These are phyloP conservation scores for Leccinum sublutescens DNA, from an alignment of 768 basidiomycete genomes.

Conservation along the genomic window DNA sequence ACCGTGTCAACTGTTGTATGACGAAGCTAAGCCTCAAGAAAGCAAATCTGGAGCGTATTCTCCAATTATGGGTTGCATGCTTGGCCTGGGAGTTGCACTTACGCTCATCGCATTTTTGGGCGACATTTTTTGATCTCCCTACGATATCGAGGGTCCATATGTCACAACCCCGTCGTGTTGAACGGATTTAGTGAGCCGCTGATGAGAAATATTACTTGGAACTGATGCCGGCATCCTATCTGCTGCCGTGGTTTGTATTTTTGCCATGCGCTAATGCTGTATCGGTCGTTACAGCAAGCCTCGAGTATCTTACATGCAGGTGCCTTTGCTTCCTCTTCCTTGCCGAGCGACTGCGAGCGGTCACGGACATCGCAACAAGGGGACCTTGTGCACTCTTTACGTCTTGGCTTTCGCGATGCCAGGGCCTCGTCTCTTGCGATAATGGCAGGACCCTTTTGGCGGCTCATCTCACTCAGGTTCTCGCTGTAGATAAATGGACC, in stretches of 20 bases:
- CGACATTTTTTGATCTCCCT: not conserved
- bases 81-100: not conserved
- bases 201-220: not conserved
- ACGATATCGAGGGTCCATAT: slow-evolving; percentile 1
- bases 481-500: not conserved
- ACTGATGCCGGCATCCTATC: slow-evolving; percentile 13
- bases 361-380: not conserved
- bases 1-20: not conserved
- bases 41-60: not conserved
- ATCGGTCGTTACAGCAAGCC: not conserved
- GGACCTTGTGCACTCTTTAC: not conserved
- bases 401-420: not conserved
- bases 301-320: not conserved
- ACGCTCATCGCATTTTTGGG: not conserved
- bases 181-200: not conserved
- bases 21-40: slow-evolving; percentile 1
- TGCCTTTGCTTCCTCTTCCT: not conserved
- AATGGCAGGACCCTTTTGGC: not conserved
- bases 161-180: not conserved
- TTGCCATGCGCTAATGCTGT: not conserved
- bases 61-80: not conserved
- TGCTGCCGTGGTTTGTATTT: slow-evolving; percentile 3
- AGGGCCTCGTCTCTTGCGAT: not conserved
- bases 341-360: not conserved
- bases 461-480: not conserved